Evolutionary conservation across 371 early-diverging fungal species (phyloP), one percentile per base, ranked within the genome.

Genomic region (Lichtheimia ornata): DNA sequence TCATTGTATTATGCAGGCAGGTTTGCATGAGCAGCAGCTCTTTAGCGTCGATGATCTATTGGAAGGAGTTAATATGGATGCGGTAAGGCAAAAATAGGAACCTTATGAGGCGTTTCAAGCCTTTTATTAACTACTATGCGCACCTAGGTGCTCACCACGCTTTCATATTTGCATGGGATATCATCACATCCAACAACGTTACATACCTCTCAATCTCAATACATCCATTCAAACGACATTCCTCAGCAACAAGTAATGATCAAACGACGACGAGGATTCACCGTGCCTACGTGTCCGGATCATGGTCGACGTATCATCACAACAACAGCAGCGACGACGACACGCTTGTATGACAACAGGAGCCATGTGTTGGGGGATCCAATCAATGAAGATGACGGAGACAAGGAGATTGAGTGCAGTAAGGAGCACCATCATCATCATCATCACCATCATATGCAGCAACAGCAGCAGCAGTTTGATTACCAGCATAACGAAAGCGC

Each of bases 31-130:
- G 20, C 51, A 56, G 18, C 69, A 71, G 22, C 50, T 76, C 24
- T 77, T 77, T 35, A 47, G 57, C 56, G 44, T 64, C 5, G 58
- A 64, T 52, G 72, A 76, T 54, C 50, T 76, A 56, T 50, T 71
- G 17, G 45, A 73, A 43, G 71, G 68, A 53, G 58, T 66, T 20
- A 58, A 73, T 56, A 69, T 72, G 66, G 45, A 64, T 53, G 51
- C 62, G 53, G 76, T 72, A 75, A 59, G 64, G 53, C 15, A 35
- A 24, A 15, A 24, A 22, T 43, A 50, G 20, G 30, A 15, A 43
- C 47, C 20, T 13, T 27, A 61, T 44, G 22, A 55, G 13, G 27
- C 47, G 30, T 28, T 35, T 45, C n/a, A 28, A 49, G 4, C 17
- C 28, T 18, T 25, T 63, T 22, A 47, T 65, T 58, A 62, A 24